Evolutionary conservation across 1,284 basidiomycete genomes (phyloP).

Genomic region (Apiotrichum porosum): DNA sequence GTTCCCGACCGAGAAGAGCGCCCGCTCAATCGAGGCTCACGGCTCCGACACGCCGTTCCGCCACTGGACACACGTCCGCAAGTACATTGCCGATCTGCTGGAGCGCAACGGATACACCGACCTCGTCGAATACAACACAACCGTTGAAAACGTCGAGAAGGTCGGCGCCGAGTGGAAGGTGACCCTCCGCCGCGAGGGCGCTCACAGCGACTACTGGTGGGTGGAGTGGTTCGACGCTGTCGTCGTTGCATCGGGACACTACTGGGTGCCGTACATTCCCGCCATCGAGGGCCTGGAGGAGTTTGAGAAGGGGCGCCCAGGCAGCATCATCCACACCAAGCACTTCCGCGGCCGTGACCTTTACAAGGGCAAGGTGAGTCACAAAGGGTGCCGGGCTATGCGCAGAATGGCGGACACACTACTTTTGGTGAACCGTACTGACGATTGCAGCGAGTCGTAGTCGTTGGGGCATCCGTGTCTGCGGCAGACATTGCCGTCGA

Average conservation of each 20-base stretch:
- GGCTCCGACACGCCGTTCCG: conserved; percentile 9
- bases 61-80: conserved; percentile 3
- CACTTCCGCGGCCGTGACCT: conserved; percentile 5
- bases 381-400: too few relatives aligned
- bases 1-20: conserved; percentile 1
- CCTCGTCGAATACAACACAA: conserved; percentile 52
- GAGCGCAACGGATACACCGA: conserved; percentile 49
- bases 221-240: conserved; percentile 53
- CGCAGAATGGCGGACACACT: too few relatives aligned
- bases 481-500: conserved; percentile 14
- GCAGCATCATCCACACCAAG: conserved; percentile 44
- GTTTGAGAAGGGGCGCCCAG: conserved; percentile 49
- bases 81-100: conserved; percentile 38
- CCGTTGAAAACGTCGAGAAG: conserved; percentile 53
- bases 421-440: too few relatives aligned
- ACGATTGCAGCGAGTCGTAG: conserved; percentile 11
- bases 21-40: not conserved
- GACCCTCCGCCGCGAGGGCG: conserved; percentile 47
- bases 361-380: conserved; percentile 1
- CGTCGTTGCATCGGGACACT: conserved; percentile 52
- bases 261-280: conserved; percentile 53
- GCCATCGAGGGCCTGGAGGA: conserved; percentile 45
- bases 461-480: conserved; percentile 6
- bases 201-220: conserved; percentile 29
- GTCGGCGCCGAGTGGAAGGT: conserved; percentile 28